Evolutionary conservation across 2,329 filamentous ascomycete genomes (phyloP).

Genomic region (Zasmidium angulare): DNA sequence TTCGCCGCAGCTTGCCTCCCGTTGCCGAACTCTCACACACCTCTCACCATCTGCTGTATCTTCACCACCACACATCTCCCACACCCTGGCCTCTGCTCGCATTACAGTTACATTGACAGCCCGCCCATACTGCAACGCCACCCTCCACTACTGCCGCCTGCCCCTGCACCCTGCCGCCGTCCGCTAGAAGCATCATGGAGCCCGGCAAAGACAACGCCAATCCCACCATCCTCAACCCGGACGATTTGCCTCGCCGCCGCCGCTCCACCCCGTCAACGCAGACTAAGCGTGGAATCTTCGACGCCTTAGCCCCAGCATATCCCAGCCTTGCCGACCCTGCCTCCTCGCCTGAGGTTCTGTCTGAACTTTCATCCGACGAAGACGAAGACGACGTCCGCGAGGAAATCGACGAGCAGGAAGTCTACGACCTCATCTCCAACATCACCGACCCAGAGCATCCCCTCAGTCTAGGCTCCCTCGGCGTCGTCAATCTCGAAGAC

Average conservation of each 20-base stretch:
- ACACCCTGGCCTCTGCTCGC: background rate
- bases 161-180: background rate
- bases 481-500: conserved; percentile 93
- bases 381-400: conserved; percentile 64
- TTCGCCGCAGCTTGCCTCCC: too few species aligned
- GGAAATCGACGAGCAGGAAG: conserved; percentile 94
- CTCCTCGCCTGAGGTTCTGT: conserved; percentile 34
- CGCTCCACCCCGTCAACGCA: conserved; percentile 40
- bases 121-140: background rate
- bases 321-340: conserved; percentile 41
- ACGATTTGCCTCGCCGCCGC: conserved; percentile 81
- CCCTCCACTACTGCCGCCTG: background rate
- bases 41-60: too few species aligned
- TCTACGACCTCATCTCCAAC: conserved; percentile 91
- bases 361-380: conserved; percentile 35
- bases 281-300: conserved; percentile 53
- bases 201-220: conserved; percentile 72
- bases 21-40: too few species aligned
- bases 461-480: conserved; percentile 85
- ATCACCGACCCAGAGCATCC: conserved; percentile 98
- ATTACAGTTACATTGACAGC: background rate
- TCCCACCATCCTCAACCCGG: conserved; percentile 84
- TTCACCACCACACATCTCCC: background rate
- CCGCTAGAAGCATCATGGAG: conserved; percentile 31
- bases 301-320: conserved; percentile 52